Conservation (phyloP, 1,139 yeast genomes). For the Zhuliangozyma parablackwelliae region DNA sequence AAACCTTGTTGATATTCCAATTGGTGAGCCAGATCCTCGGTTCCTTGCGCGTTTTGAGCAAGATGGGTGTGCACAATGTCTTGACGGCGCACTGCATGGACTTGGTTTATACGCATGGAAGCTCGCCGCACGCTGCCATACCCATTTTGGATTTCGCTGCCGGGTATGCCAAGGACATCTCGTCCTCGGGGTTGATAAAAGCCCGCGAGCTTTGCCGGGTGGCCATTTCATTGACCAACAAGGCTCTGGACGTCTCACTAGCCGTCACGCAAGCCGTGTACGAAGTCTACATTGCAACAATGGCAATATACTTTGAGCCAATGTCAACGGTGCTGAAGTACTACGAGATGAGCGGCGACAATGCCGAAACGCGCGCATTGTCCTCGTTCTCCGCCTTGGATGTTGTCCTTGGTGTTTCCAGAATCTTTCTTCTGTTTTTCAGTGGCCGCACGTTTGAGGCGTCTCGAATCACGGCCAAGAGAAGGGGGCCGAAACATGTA, state of each 20-base stretch:
- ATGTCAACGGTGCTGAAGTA: slow-evolving; percentile 31
- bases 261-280: slow-evolving; percentile 39
- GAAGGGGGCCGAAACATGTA: neutral
- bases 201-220: slow-evolving; percentile 28
- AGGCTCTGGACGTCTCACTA: slow-evolving; percentile 30
- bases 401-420: slow-evolving; percentile 12
- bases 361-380: slow-evolving; percentile 6
- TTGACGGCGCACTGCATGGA: slow-evolving; percentile 21
- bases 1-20: slow-evolving; percentile 34
- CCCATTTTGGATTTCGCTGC: slow-evolving; percentile 32
- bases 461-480: slow-evolving; percentile 1
- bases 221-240: slow-evolving; percentile 36
- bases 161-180: slow-evolving; percentile 32
- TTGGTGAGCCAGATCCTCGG: slow-evolving; percentile 39
- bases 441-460: slow-evolving; percentile 8
- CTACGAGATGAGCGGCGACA: slow-evolving; percentile 16
- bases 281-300: slow-evolving; percentile 38
- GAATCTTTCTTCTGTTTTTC: slow-evolving; percentile 14
- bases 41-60: slow-evolving; percentile 26
- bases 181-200: slow-evolving; percentile 21
- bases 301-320: slow-evolving; percentile 46
- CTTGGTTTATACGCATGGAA: slow-evolving; percentile 23
- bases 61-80: slow-evolving; percentile 20
- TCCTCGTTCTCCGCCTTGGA: slow-evolving; percentile 12
- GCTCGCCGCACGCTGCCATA: slow-evolving; percentile 23